Percentiles rank a stretch among this genome's conserved stretches.
phyloP scores from a whole-genome alignment of 495 filamentous ascomycete genomes.

The Diplogelasinospora grovesii region DNA sequence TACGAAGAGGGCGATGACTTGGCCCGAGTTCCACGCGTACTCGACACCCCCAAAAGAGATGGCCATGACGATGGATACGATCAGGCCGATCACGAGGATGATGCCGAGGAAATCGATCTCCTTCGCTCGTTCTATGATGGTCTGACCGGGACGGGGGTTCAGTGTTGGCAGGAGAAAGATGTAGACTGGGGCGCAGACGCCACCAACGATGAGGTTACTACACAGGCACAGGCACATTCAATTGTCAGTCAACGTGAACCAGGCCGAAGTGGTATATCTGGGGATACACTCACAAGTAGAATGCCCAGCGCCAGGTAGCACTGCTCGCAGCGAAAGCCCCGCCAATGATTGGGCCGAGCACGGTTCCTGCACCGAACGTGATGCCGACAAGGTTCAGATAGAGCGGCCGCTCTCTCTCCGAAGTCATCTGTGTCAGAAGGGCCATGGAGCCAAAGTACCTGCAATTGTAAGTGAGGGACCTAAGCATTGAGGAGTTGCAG shows the following conservation, averaged over 20 bases:
- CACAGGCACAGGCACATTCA: no score
- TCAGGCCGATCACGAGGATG: constrained; percentile 32
- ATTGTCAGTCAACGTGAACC: no score
- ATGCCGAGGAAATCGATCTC: constrained; percentile 39
- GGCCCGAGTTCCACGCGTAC: constrained; percentile 46
- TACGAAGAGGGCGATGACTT: constrained; percentile 48
- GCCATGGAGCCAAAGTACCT: no score
- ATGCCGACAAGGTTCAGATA: constrained; percentile 41
- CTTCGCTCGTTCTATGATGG: constrained; percentile 24
- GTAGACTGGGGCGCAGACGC: constrained; percentile 47
- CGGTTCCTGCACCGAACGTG: constrained; percentile 47
- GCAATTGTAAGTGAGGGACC: no score
- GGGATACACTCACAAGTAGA: no score
- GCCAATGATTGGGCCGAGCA: constrained; percentile 56
- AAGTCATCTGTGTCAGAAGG: no score
- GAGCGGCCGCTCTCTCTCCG: constrained; percentile 41
- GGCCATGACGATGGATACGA: constrained; percentile 40
- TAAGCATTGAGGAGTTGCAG: no score
- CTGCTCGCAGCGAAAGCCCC: constrained; percentile 49
- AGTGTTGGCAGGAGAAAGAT: constrained; percentile 45
- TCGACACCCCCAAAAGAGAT: constrained; percentile 48
- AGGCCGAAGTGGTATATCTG: no score
- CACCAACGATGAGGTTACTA: constrained; percentile 58
- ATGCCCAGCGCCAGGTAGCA: constrained; percentile 55
- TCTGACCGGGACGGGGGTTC: constrained; percentile 34